These are phyloP conservation scores for Eimeria necatrix DNA, from an alignment of 169 alveolate species.

Conservation along the genomic window DNA sequence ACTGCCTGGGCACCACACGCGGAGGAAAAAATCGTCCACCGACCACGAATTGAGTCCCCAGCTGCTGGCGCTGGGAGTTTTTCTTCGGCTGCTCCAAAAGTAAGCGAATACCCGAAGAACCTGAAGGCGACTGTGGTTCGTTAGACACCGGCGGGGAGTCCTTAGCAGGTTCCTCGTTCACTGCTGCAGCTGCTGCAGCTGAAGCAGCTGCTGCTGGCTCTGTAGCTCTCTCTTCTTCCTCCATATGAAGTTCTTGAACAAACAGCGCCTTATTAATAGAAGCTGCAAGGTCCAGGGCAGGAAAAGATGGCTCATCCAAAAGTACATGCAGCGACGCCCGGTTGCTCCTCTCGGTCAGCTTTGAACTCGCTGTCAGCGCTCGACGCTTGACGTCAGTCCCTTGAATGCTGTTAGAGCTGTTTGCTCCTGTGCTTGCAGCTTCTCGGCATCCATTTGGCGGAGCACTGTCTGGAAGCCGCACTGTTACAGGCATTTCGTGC, in stretches of 20 bases:
- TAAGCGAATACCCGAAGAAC: no score
- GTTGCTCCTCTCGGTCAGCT: not conserved
- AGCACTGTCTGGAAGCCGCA: slow-evolving; percentile 15
- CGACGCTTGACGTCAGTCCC: not conserved
- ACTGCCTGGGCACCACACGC: slow-evolving; percentile 48
- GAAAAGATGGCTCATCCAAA: slow-evolving; percentile 51
- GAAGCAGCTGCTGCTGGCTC: not conserved
- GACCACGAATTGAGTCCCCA: not conserved
- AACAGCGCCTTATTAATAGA: slow-evolving; percentile 75
- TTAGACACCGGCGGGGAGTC: no score
- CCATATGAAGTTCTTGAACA: not conserved
- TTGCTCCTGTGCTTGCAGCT: not conserved
- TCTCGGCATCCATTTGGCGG: not conserved
- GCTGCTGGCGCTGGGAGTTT: not conserved
- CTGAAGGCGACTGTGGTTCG: no score
- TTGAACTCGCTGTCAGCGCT: not conserved
- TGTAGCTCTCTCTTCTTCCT: not conserved
- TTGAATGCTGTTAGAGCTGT: no score
- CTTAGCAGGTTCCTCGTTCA: not conserved
- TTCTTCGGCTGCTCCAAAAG: no score
- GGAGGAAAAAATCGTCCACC: slow-evolving; percentile 39
- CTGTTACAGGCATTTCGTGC: not conserved
- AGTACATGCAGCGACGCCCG: slow-evolving; percentile 56
- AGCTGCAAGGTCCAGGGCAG: slow-evolving; percentile 75
- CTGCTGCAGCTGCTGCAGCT: slow-evolving; percentile 14